Conservation (phyloP, 2,329 filamentous ascomycete species). For the Bipolaris bicolor region DNA sequence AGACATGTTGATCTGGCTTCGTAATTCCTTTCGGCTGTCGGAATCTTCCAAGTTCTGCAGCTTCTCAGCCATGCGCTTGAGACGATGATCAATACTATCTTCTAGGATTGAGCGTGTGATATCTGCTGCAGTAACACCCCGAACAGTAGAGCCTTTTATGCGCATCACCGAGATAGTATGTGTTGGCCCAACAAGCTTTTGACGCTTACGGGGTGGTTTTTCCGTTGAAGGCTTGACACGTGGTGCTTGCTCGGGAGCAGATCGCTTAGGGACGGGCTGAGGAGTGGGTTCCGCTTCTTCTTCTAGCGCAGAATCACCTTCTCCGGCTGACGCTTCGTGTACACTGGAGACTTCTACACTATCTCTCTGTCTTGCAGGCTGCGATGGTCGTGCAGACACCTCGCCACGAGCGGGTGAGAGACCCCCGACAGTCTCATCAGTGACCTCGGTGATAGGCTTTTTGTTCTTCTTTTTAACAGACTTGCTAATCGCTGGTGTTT, state of each 20-base stretch:
- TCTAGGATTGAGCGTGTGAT: conserved; percentile 59
- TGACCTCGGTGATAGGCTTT: conserved; percentile 2
- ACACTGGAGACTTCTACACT: conserved; percentile 22
- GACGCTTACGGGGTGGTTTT: conserved; percentile 38
- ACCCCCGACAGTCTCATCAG: conserved; percentile 18
- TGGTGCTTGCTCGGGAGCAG: conserved; percentile 20
- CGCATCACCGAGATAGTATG: conserved; percentile 45
- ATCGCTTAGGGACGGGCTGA: conserved; percentile 16
- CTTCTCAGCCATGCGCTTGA: conserved; percentile 51
- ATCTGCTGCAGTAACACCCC: conserved; percentile 58
- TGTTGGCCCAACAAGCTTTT: conserved; percentile 38
- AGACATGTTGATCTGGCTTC: conserved; percentile 55
- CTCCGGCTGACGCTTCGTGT: conserved; percentile 24
- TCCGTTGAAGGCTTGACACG: conserved; percentile 22
- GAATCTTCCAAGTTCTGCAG: conserved; percentile 50
- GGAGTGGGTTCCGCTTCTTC: conserved; percentile 20
- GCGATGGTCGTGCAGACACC: conserved; percentile 5
- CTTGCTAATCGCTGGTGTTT: conserved; percentile 23
- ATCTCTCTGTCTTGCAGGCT: conserved; percentile 4
- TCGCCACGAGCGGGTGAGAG: conserved; percentile 28
- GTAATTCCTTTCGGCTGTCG: conserved; percentile 48
- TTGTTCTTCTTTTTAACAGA: conserved; percentile 13
- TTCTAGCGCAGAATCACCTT: conserved; percentile 25
- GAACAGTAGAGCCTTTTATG: conserved; percentile 46
- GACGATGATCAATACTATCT: conserved; percentile 56